Evolutionary conservation across 768 basidiomycete genomes (phyloP), one percentile per base, ranked within the genome.

Genomic region (Macrolepiota albuminosa): DNA sequence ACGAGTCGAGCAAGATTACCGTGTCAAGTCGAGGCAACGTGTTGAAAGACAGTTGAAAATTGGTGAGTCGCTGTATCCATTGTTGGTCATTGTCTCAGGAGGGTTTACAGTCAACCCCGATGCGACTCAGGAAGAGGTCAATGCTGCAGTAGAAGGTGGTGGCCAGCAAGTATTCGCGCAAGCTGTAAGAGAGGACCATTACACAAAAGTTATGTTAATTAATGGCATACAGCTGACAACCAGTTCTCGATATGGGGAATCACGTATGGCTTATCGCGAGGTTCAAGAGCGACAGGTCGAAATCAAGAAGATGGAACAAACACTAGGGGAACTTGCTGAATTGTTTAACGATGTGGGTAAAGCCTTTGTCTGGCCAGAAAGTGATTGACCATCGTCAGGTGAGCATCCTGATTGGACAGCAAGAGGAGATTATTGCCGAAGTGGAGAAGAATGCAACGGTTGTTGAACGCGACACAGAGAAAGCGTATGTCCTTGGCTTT

Each of bases 211-310:
- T 10, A 13, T 42, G 8, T 14, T 54, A 1, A n/a, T 14, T 4
- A 11, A 21, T 3, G 6, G 40, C 31, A n/a, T 29, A 13, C 61
- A 93, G 91, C 77, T 95, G 47, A 81, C 88, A 45, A 79, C 79
- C 33, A 90, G 91, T n/a, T 85, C 83, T 54, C 84, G 85, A n/a
- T 93, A 92, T 71, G 91, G 87, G 36, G 89, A 92, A 64, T 87
- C 92, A 16, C 79, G 92, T 50, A 81, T 83, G 47, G 94, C 91
- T 0, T 93, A 88, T 71, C 81, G 85, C 53, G 95, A 97, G 73
- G 93, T 95, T 0, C 95, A 95, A 70, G 85, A 89, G 59, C 83
- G 95, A 39, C 93, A 95, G 69, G 81, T 87, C 67, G 93, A 97
- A 61, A 83, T 98, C 64, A 81, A 82, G 64, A 85, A 83, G 70